Evolutionary conservation across 257 asterid species (phyloP).

Genomic region (Linderniella brevidens): DNA sequence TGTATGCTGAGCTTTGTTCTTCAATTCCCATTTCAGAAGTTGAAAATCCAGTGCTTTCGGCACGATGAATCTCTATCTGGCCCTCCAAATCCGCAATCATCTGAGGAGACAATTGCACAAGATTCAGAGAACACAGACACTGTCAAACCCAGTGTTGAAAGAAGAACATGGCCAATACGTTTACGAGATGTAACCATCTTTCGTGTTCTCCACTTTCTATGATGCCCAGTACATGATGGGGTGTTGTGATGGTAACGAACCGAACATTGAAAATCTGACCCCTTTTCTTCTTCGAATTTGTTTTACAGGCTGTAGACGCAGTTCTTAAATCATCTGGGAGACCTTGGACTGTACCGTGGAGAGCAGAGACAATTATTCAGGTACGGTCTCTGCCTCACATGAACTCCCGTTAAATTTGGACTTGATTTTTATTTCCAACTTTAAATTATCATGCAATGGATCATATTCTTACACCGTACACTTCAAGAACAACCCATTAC

Average conservation of each 20-base stretch:
- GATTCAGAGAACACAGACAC: slow-evolving; percentile 30
- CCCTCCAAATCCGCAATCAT: slow-evolving; percentile 26
- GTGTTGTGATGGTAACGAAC: slow-evolving; percentile 6
- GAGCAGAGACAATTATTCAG: slow-evolving; percentile 82
- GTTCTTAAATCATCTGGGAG: slow-evolving; percentile 35
- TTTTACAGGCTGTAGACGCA: slow-evolving; percentile 31
- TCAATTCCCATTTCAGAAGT: slow-evolving; percentile 29
- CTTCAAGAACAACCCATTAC: too few species aligned
- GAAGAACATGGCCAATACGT: slow-evolving; percentile 22
- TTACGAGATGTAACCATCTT: slow-evolving; percentile 30
- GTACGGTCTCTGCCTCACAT: slow-evolving; percentile 14
- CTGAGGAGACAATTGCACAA: slow-evolving; percentile 27
- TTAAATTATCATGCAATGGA: neutral
- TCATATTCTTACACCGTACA: neutral
- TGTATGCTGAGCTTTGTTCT: neutral
- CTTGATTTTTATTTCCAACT: neutral
- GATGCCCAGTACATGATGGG: slow-evolving; percentile 5
- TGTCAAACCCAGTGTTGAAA: slow-evolving; percentile 20
- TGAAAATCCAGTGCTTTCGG: slow-evolving; percentile 66
- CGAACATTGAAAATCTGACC: neutral
- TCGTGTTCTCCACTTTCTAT: slow-evolving; percentile 9
- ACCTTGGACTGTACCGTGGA: slow-evolving; percentile 95
- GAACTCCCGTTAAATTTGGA: neutral
- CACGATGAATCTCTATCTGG: slow-evolving; percentile 38
- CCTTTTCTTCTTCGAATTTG: neutral